A percentile compares a stretch with the other conserved stretches of the same genome.
These are phyloP conservation scores for Neurospora cerealis DNA, from an alignment of 495 filamentous ascomycete genomes.

Conservation along the genomic window DNA sequence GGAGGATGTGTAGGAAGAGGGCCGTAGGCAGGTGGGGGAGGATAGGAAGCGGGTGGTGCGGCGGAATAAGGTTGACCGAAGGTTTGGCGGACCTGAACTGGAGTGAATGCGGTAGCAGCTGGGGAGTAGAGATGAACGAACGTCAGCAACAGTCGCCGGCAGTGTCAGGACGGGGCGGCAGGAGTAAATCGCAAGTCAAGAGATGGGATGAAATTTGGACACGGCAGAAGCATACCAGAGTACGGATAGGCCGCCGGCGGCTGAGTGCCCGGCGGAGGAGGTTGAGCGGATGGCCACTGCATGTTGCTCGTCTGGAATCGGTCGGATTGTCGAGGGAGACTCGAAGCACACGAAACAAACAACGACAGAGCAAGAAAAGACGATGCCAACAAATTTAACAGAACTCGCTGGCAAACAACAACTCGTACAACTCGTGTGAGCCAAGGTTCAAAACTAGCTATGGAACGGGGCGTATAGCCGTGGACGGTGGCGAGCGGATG, in stretches of 20 bases:
- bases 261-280: slow-evolving; percentile 22
- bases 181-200: background rate
- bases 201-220: background rate
- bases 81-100: slow-evolving; percentile 38
- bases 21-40: slow-evolving; percentile 18
- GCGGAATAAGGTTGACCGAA: slow-evolving; percentile 31
- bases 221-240: slow-evolving; percentile 7
- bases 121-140: background rate
- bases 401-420: background rate
- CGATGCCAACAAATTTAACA: background rate
- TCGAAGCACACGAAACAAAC: background rate
- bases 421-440: background rate
- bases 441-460: background rate
- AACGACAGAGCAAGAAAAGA: background rate
- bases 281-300: slow-evolving; percentile 15
- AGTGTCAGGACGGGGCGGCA: background rate
- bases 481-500: background rate
- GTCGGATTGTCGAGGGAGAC: background rate
- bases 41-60: slow-evolving; percentile 15
- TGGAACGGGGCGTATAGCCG: background rate
- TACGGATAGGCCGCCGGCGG: slow-evolving; percentile 26
- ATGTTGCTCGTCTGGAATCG: background rate
- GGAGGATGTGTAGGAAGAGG: slow-evolving; percentile 9
- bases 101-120: slow-evolving; percentile 39
- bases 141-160: slow-evolving; percentile 14